Percentiles rank a stretch among this genome's conserved stretches.
Evolutionary conservation across 441 rosid genomes (phyloP).

Genomic region (Dalechampia spathulata): DNA sequence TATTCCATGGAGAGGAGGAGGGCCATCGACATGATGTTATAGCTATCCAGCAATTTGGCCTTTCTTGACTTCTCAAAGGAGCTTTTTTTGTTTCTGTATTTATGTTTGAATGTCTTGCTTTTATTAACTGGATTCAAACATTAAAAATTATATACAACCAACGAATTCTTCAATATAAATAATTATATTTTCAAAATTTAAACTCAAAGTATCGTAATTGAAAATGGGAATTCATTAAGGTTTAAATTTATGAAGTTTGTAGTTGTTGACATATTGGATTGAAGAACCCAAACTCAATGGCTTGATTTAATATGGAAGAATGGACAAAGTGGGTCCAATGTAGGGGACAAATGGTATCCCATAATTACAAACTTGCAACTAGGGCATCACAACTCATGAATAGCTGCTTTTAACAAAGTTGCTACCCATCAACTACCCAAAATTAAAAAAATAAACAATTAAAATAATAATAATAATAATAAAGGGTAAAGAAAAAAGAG

Average conservation of each 20-base stretch:
- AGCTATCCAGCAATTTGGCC: not conserved
- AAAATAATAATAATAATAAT: not conserved
- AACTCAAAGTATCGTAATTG: too few relatives aligned
- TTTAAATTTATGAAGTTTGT: not conserved
- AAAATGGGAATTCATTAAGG: too few relatives aligned
- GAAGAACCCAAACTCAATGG: not conserved
- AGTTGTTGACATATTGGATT: too few relatives aligned
- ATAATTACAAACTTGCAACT: conserved; percentile 24
- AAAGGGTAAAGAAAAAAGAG: not conserved
- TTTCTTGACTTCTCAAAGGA: not conserved
- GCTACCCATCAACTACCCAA: too few relatives aligned
- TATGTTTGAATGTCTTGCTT: not conserved
- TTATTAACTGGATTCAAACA: too few relatives aligned
- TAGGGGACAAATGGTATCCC: conserved; percentile 36
- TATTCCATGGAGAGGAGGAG: not conserved
- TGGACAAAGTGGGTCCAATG: conserved; percentile 23
- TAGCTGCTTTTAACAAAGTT: conserved; percentile 16
- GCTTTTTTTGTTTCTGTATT: conserved; percentile 1
- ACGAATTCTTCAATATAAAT: too few relatives aligned
- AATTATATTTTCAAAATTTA: too few relatives aligned
- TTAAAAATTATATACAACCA: too few relatives aligned
- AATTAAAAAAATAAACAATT: too few relatives aligned
- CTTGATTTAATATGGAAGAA: conserved; percentile 6
- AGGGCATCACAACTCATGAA: conserved; percentile 8
- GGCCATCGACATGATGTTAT: conserved; percentile 7